Percentiles rank a stretch among this genome's conserved stretches.
phyloP scores from a whole-genome alignment of 1,139 yeast species.

The Kodamaea alishanica region DNA sequence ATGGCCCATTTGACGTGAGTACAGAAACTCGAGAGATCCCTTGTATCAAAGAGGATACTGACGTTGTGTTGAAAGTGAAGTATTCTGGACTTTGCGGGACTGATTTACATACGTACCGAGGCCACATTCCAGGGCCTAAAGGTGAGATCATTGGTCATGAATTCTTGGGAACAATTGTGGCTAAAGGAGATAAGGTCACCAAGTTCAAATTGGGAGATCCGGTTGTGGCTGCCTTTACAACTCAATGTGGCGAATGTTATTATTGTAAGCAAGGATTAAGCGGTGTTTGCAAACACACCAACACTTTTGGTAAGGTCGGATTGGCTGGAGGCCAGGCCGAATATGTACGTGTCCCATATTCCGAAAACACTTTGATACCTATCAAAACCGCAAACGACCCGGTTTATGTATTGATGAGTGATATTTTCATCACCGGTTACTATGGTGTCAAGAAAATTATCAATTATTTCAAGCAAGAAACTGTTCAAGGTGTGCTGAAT shows the following conservation, averaged over 20 bases:
- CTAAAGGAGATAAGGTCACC: constrained; percentile 32
- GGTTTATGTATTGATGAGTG: constrained; percentile 58
- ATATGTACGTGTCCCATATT: constrained; percentile 55
- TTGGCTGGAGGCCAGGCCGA: constrained; percentile 62
- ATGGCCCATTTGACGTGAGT: constrained; percentile 45
- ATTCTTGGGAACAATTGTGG: constrained; percentile 42
- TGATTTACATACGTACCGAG: constrained; percentile 59
- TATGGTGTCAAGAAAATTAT: constrained; percentile 51
- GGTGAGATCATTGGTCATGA: constrained; percentile 53
- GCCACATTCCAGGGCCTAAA: constrained; percentile 42
- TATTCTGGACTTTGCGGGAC: constrained; percentile 62
- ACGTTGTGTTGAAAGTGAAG: constrained; percentile 50
- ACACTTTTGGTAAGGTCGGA: constrained; percentile 53
- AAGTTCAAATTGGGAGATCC: constrained; percentile 40
- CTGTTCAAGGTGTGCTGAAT: constrained; percentile 13
- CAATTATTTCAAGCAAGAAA: constrained; percentile 32
- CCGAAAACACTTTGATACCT: constrained; percentile 47
- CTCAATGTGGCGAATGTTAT: constrained; percentile 56
- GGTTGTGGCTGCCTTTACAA: constrained; percentile 50
- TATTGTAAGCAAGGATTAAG: constrained; percentile 51
- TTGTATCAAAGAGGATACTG: constrained; percentile 32
- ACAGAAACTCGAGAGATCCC: constrained; percentile 47
- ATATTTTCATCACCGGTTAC: constrained; percentile 64
- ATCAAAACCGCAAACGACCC: constrained; percentile 31
- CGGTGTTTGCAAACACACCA: constrained; percentile 49